Conservation (phyloP, 1,284 basidiomycete species). For the Xanthoconium separans region DNA sequence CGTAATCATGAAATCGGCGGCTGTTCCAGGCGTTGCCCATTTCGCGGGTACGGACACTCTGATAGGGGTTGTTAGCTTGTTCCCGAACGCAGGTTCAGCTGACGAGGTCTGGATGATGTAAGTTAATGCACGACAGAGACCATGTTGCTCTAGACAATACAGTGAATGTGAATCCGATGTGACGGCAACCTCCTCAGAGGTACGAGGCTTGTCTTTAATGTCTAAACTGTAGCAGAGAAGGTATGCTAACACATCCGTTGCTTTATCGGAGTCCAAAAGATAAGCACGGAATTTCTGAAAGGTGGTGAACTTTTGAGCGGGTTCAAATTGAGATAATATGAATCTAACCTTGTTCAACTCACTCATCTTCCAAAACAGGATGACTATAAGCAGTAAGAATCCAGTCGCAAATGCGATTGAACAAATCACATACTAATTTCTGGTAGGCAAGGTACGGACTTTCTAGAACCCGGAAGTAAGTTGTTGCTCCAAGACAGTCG, state of each 20-base stretch:
- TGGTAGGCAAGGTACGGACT: slow-evolving; percentile 75
- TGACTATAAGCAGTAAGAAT: slow-evolving; percentile 45
- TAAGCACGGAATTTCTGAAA: slow-evolving; percentile 82
- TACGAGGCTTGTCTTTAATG: slow-evolving; percentile 88
- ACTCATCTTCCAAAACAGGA: slow-evolving; percentile 88
- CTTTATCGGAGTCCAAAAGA: slow-evolving; percentile 76
- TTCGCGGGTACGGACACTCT: slow-evolving; percentile 69
- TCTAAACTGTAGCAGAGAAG: slow-evolving; percentile 80
- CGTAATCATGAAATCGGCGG: slow-evolving; percentile 85
- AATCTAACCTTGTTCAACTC: slow-evolving; percentile 81
- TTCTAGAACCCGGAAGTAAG: slow-evolving; percentile 80
- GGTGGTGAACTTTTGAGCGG: slow-evolving; percentile 3
- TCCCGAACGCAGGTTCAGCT: slow-evolving; percentile 76
- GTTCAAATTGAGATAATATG: not conserved
- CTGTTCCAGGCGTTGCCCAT: slow-evolving; percentile 71
- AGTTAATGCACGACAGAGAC: slow-evolving; percentile 83
- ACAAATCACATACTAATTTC: slow-evolving; percentile 65
- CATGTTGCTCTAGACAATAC: slow-evolving; percentile 72
- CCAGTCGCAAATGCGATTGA: slow-evolving; percentile 2
- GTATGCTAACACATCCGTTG: slow-evolving; percentile 73
- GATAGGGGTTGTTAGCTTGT: slow-evolving; percentile 60
- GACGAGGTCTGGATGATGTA: slow-evolving; percentile 93
- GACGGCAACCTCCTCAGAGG: slow-evolving; percentile 8
- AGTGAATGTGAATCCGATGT: slow-evolving; percentile 14
- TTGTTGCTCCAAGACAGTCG: slow-evolving; percentile 71